phyloP scores from a whole-genome alignment of 179 eudicot species.

The Nepenthes alata region DNA sequence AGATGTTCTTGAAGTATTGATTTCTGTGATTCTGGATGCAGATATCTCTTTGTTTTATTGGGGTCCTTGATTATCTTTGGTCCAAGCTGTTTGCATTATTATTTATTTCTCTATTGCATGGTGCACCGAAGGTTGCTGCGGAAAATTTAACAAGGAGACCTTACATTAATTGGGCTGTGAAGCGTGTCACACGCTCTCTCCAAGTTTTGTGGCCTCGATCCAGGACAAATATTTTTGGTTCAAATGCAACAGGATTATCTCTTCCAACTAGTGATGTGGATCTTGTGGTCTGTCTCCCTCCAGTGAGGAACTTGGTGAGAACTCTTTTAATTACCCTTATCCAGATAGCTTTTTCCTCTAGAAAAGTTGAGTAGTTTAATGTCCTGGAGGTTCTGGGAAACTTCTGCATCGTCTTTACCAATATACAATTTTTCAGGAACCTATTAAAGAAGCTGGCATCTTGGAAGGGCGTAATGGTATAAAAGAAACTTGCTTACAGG shows the following conservation, averaged over 20 bases:
- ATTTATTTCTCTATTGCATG: slow-evolving; percentile 3
- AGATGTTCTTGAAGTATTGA: neutral
- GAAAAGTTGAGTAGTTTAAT: neutral
- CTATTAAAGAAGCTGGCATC: slow-evolving; percentile 98
- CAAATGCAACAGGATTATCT: slow-evolving; percentile 90
- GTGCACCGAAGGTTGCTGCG: slow-evolving; percentile 54
- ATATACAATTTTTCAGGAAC: slow-evolving; percentile 46
- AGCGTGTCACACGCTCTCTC: slow-evolving; percentile 87
- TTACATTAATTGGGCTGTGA: slow-evolving; percentile 89
- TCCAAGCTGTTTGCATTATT: neutral
- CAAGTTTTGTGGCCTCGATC: slow-evolving; percentile 99
- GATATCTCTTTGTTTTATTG: slow-evolving; percentile 1
- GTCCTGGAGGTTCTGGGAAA: neutral
- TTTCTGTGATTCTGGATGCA: slow-evolving; percentile 1
- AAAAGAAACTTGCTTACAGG: slow-evolving; percentile 98
- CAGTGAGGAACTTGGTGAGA: slow-evolving; percentile 91
- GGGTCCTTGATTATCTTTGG: neutral
- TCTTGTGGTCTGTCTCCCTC: slow-evolving; percentile 97
- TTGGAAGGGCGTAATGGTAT: slow-evolving; percentile 98
- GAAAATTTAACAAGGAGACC: slow-evolving; percentile 79
- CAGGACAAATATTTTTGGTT: slow-evolving; percentile 84
- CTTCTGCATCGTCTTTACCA: neutral
- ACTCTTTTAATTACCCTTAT: slow-evolving; percentile 6
- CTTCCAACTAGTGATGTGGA: slow-evolving; percentile 97
- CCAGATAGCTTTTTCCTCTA: neutral